Evolutionary conservation across 306 rosid species (phyloP).

Genomic region (Pterocarpus macrocarpus): DNA sequence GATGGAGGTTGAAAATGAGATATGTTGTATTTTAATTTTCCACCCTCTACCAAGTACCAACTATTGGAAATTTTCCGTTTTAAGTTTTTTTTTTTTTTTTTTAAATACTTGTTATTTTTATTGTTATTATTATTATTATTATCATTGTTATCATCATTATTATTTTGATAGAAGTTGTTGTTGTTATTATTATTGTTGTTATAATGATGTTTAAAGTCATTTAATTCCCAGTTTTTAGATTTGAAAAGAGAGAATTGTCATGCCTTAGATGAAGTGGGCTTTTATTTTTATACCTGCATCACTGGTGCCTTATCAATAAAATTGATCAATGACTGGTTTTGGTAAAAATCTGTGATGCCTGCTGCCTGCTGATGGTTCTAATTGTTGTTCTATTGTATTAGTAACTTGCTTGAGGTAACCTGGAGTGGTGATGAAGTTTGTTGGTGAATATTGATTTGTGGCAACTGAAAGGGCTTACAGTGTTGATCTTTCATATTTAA

Average conservation of each 20-base stretch:
- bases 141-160: too few relatives aligned
- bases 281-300: constrained; percentile 16
- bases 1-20: too few relatives aligned
- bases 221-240: constrained; percentile 17
- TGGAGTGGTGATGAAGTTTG: constrained; percentile 6
- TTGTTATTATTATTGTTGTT: too few relatives aligned
- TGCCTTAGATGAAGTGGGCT: not conserved
- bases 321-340: constrained; percentile 15
- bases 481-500: not conserved
- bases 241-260: not conserved
- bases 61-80: too few relatives aligned
- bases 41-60: too few relatives aligned
- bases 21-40: too few relatives aligned
- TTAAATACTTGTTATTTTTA: too few relatives aligned
- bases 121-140: too few relatives aligned
- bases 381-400: not conserved
- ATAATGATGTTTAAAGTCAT: not conserved
- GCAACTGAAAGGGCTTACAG: not conserved
- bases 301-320: not conserved
- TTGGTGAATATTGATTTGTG: not conserved
- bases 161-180: too few relatives aligned
- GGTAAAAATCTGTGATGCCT: not conserved
- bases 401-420: constrained; percentile 28
- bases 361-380: not conserved
- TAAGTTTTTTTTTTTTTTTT: too few relatives aligned